Evolutionary conservation across 2,329 filamentous ascomycete species (phyloP), one percentile per base, ranked within the genome.

Genomic region (Didymellaceae sp.): DNA sequence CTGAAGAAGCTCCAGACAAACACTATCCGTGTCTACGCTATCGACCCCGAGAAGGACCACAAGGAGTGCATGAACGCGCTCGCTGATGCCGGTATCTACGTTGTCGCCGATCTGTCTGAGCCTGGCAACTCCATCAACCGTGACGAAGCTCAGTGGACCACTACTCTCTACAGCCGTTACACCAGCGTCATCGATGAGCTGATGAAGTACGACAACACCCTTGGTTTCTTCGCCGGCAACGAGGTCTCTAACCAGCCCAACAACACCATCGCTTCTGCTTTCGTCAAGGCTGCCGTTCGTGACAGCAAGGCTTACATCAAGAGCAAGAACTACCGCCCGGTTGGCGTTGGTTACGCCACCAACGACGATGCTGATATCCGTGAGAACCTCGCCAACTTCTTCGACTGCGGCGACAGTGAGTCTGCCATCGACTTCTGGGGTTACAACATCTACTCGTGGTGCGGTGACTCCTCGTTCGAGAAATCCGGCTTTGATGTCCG

Each of bases 391-490:
- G 90, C 91, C 62, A 79, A 91, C 72, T 99, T 96, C 83, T 97
- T 99, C 80, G 92, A 96, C 82, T 99, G 94, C 72, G 90, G 92
- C 54, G 71, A 80, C 53, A 14, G 43, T 25, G 77, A 80, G 7
- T 76, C 77, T 68, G 75, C 88, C 54, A 96, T 97, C 61, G 94
- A 99, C 77, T 97, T 95, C 82, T 99, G 92, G 90, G 94, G 94
- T 52, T 97, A 97, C 87, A 99, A 99, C 82, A 96, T 97, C 78
- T 99, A 99, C 83, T 96, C 92, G 44, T 99, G 94, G 94, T 99
- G 94, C 74, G 94, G 93, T 63, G 75, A 92, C 63, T 96, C 90
- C 69, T 85, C 80, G 66, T 94, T 88, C 78, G 70, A 80, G 26
- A 71, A 81, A 52, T 97, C 94, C 3, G 90, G 91, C 45, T 99